phyloP scores from a whole-genome alignment of 352 stramenopile genomes.

The Phytopythium sindhum region DNA sequence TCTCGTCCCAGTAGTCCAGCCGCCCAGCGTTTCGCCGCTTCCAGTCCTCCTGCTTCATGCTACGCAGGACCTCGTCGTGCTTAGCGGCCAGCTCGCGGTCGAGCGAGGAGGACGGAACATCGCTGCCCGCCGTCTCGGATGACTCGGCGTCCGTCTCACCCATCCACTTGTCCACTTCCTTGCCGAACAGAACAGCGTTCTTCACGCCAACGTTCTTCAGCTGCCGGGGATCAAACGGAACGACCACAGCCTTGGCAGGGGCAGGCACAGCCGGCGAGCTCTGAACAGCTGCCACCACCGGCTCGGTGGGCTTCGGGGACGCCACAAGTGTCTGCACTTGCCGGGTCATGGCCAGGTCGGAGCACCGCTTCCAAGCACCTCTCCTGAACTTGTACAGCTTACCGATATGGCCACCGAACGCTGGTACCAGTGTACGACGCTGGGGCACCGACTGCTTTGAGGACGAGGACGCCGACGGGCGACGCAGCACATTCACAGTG shows the following conservation, averaged over 20 bases:
- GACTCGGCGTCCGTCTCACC: slow-evolving; percentile 48
- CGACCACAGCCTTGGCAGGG: slow-evolving; percentile 11
- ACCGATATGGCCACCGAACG: slow-evolving; percentile 35
- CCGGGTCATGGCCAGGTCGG: slow-evolving; percentile 26
- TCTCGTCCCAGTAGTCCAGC: slow-evolving; percentile 77
- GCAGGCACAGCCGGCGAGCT: slow-evolving; percentile 6
- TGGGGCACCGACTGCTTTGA: background rate
- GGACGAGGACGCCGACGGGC: background rate
- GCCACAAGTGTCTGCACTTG: slow-evolving; percentile 14
- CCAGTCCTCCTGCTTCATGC: slow-evolving; percentile 74
- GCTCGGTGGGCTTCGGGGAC: background rate
- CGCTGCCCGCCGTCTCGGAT: slow-evolving; percentile 32
- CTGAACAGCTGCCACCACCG: background rate
- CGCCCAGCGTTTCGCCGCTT: slow-evolving; percentile 59
- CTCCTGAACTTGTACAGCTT: slow-evolving; percentile 28
- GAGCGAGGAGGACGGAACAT: slow-evolving; percentile 14
- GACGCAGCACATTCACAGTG: slow-evolving; percentile 8
- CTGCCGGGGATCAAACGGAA: slow-evolving; percentile 55
- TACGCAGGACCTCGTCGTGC: slow-evolving; percentile 68
- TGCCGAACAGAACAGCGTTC: slow-evolving; percentile 58
- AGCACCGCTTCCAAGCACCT: slow-evolving; percentile 19
- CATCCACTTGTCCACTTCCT: slow-evolving; percentile 64
- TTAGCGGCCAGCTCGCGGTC: slow-evolving; percentile 41
- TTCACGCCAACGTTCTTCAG: slow-evolving; percentile 62
- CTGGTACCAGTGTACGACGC: slow-evolving; percentile 5